Conservation (phyloP, 2,329 filamentous ascomycete species). For the Fusarium camptoceras region DNA sequence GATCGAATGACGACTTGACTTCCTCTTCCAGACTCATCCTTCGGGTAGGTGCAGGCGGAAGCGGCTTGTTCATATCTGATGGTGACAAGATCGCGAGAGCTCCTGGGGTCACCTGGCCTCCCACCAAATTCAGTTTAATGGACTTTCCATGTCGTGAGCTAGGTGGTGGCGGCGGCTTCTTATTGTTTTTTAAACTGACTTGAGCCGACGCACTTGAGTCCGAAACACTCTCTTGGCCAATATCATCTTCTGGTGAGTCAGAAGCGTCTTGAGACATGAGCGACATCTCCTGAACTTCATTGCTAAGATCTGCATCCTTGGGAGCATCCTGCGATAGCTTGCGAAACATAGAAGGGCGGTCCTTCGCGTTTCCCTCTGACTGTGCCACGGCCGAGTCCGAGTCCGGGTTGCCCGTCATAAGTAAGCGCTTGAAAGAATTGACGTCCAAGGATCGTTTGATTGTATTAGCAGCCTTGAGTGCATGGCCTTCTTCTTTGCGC, state of each 20-base stretch:
- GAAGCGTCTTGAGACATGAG: constrained; percentile 39
- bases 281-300: constrained; percentile 36
- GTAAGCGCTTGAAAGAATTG: constrained; percentile 79
- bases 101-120: constrained; percentile 43
- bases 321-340: constrained; percentile 32
- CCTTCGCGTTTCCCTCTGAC: constrained; percentile 10
- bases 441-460: constrained; percentile 73
- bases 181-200: constrained; percentile 56
- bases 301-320: constrained; percentile 18
- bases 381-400: constrained; percentile 19
- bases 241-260: constrained; percentile 42
- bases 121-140: constrained; percentile 65
- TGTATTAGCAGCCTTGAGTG: constrained; percentile 49
- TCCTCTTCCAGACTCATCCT: constrained; percentile 62
- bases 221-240: constrained; percentile 39
- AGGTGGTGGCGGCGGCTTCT: constrained; percentile 76
- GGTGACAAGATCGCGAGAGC: constrained; percentile 34
- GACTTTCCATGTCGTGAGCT: constrained; percentile 83
- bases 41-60: constrained; percentile 65
- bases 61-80: constrained; percentile 61
- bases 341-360: constrained; percentile 34
- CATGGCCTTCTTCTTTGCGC: constrained; percentile 48
- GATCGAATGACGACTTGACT: constrained; percentile 64
- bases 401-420: constrained; percentile 76
- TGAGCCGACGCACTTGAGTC: constrained; percentile 48